Base-by-base conservation (phyloP, 1,284 basidiomycete species). In the Limonomyces culmigenus region DNA sequence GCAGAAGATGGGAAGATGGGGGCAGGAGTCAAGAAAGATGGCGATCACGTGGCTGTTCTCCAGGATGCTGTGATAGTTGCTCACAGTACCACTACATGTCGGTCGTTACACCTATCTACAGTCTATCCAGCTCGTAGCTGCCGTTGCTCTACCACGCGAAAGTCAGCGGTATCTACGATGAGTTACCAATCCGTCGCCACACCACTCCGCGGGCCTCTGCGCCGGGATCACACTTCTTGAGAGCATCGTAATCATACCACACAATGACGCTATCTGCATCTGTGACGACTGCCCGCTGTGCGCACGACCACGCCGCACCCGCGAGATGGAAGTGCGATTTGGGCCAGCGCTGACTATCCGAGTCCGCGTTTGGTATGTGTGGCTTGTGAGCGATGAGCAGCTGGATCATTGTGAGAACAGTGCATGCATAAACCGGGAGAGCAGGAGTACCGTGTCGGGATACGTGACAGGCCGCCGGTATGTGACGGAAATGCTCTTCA, bases 381-480 rank as follows among this genome's bases (percentile, higher is more conserved):
- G 63, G 60, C 38, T 61, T 59, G 51, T 76, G 72, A 3, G 70
- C 75, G 40, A 80, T 60, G 19, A 79, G 55, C n/a, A 78, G 58
- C 71, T 74, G 20, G 33, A 29, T n/a, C 32, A 25, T 37, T 38
- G n/a, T n/a, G n/a, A n/a, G n/a, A n/a, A n/a, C n/a, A n/a, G n/a
- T n/a, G n/a, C n/a, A n/a, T n/a, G n/a, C n/a, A n/a, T n/a, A n/a
- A n/a, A n/a, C n/a, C n/a, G n/a, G n/a, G n/a, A n/a, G n/a, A n/a
- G n/a, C n/a, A n/a, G n/a, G n/a, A n/a, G n/a, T 42, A 75, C 74
- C 3, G 74, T 78, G 51, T 83, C 78, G 14, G 77, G 78, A 45
- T 64, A 81, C 6, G 67, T 70, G 8, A 80, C 74, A 0, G 78
- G 78, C 14, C 69, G 59, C 40, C 66, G 65, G 52, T 69, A 84